A percentile compares a stretch with the other conserved stretches of the same genome.
Evolutionary conservation across 2,329 filamentous ascomycete species (phyloP).

Genomic region (Fulvia fulva): DNA sequence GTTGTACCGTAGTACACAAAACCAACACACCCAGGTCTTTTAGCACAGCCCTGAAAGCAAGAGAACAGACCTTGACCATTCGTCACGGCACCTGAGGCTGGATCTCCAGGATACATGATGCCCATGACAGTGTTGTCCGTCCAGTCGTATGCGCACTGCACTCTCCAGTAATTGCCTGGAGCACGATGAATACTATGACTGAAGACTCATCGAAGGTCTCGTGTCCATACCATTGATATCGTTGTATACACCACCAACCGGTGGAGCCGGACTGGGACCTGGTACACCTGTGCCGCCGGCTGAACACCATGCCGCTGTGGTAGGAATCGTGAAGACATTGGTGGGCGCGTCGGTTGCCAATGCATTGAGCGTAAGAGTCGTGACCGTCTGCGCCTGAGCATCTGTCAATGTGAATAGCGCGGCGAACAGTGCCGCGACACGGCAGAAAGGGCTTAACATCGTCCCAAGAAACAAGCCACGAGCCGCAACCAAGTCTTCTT

Average conservation of each 20-base stretch:
- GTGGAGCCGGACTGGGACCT: background rate
- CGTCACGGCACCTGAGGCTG: background rate
- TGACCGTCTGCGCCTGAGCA: background rate
- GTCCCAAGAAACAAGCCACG: background rate
- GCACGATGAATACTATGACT: background rate
- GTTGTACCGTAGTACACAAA: background rate
- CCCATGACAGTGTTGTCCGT: background rate
- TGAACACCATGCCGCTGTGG: background rate
- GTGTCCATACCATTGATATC: background rate
- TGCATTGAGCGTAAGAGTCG: background rate
- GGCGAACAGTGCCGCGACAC: background rate
- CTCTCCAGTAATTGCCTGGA: conserved; percentile 1
- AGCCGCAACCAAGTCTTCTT: background rate
- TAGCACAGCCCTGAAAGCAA: conserved; percentile 1
- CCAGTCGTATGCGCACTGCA: background rate
- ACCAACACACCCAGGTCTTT: background rate
- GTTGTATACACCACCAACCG: background rate
- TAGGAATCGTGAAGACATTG: background rate
- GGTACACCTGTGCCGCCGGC: background rate
- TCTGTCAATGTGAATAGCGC: background rate
- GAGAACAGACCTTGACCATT: background rate
- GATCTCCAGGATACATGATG: background rate
- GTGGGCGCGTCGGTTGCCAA: background rate
- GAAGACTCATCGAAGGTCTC: background rate
- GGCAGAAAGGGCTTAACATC: background rate